These are phyloP conservation scores for Teratosphaeria epicoccoides DNA, from an alignment of 2,329 filamentous ascomycete genomes.

Conservation along the genomic window DNA sequence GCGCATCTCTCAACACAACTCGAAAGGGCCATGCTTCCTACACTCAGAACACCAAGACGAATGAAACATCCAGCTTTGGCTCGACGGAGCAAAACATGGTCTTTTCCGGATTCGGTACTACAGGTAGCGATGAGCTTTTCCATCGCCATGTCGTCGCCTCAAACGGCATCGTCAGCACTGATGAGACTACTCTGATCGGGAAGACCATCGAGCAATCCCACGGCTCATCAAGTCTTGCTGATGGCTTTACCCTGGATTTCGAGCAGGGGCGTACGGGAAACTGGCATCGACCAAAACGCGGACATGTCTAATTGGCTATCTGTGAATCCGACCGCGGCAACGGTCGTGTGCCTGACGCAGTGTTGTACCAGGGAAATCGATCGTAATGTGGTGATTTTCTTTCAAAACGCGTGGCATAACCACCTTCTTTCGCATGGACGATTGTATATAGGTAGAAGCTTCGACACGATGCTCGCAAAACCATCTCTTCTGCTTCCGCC, in stretches of 20 bases:
- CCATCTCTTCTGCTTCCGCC: neutral
- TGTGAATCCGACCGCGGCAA: too few species aligned
- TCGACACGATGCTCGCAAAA: too few species aligned
- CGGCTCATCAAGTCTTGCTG: neutral
- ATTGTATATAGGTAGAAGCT: neutral
- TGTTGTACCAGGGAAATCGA: too few species aligned
- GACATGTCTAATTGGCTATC: too few species aligned
- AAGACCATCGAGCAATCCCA: conserved; percentile 1
- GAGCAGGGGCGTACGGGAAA: conserved; percentile 10
- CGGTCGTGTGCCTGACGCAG: too few species aligned
- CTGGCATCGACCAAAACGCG: neutral
- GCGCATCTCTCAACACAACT: conserved; percentile 38
- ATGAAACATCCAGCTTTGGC: conserved; percentile 43
- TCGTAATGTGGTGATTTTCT: too few species aligned
- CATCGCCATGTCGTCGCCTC: conserved; percentile 44
- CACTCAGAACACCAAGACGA: conserved; percentile 36
- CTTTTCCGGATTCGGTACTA: conserved; percentile 38
- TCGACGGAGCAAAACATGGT: conserved; percentile 46
- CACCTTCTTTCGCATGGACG: neutral
- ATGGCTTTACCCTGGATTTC: neutral
- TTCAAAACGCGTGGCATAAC: neutral
- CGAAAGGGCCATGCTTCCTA: conserved; percentile 51
- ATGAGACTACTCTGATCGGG: conserved; percentile 33
- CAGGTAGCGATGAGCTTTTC: conserved; percentile 41
- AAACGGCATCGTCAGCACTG: conserved; percentile 43